These are phyloP conservation scores for Penicillium sp. DNA, from an alignment of 2,329 filamentous ascomycete genomes.

Conservation along the genomic window DNA sequence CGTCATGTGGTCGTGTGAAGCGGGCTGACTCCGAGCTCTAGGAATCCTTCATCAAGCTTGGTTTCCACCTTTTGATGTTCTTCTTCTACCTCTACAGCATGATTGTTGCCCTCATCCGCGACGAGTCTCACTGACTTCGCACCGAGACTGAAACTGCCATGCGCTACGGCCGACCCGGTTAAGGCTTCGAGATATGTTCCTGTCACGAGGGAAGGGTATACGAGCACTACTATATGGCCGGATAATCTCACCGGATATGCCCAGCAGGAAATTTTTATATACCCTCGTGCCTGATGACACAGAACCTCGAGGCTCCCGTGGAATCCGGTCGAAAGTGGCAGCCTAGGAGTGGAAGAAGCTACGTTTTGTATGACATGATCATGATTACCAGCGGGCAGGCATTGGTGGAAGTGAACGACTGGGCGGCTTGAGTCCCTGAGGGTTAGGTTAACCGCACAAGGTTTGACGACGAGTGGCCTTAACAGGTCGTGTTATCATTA, in stretches of 20 bases:
- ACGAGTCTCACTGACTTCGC: constrained; percentile 78
- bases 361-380: constrained; percentile 22
- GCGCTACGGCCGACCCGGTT: constrained; percentile 38
- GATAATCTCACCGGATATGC: neutral
- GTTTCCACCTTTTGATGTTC: constrained; percentile 99
- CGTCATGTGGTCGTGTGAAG: constrained; percentile 6
- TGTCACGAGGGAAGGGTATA: constrained; percentile 1
- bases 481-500: constrained; percentile 13
- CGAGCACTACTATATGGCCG: neutral
- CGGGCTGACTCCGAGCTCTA: constrained; percentile 44
- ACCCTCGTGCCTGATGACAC: constrained; percentile 5
- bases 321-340: neutral
- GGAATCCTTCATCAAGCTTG: constrained; percentile 99
- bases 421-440: constrained; percentile 12
- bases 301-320: constrained; percentile 7
- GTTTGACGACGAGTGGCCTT: constrained; percentile 11
- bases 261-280: neutral
- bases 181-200: constrained; percentile 12
- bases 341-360: constrained; percentile 8
- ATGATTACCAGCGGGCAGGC: constrained; percentile 19
- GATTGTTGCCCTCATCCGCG: constrained; percentile 95
- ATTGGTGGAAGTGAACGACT: constrained; percentile 17
- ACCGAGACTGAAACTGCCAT: constrained; percentile 45
- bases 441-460: constrained; percentile 4
- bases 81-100: constrained; percentile 99